A percentile compares a stretch with the other conserved stretches of the same genome.
Conservation (phyloP, 495 filamentous ascomycete species). For the Cryomyces antarcticus region DNA sequence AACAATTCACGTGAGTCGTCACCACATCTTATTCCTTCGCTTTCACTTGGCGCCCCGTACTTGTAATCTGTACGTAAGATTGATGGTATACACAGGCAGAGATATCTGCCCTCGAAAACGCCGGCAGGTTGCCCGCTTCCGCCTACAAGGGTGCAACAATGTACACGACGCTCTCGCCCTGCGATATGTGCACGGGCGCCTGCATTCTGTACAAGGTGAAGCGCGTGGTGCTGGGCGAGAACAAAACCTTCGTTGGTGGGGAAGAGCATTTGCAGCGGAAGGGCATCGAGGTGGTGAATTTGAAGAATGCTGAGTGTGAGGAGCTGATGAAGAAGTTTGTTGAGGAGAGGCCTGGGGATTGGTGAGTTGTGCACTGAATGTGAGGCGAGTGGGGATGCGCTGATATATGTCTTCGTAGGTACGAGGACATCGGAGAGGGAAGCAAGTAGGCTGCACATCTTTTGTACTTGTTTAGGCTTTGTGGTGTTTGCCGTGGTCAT, state of each 20-base stretch:
- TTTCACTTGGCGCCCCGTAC: no score
- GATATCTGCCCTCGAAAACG: slow-evolving; percentile 59
- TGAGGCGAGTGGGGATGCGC: not conserved
- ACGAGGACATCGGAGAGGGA: slow-evolving; percentile 1
- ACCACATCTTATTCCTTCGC: not conserved
- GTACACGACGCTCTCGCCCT: slow-evolving; percentile 76
- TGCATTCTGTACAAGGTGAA: slow-evolving; percentile 62
- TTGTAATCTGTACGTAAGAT: no score
- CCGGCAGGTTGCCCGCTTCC: slow-evolving; percentile 51
- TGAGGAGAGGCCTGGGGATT: slow-evolving; percentile 51
- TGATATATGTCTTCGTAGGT: not conserved
- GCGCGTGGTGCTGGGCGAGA: slow-evolving; percentile 72
- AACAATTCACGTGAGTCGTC: slow-evolving; percentile 46
- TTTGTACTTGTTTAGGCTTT: not conserved
- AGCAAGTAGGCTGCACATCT: no score
- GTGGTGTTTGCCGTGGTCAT: not conserved
- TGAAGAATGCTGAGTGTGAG: slow-evolving; percentile 48
- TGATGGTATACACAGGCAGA: slow-evolving; percentile 35
- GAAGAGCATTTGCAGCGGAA: slow-evolving; percentile 50
- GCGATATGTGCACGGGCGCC: slow-evolving; percentile 77
- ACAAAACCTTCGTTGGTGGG: slow-evolving; percentile 56
- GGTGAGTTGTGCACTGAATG: slow-evolving; percentile 27
- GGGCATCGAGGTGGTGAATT: slow-evolving; percentile 56
- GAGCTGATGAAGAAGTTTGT: slow-evolving; percentile 62
- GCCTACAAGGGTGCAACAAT: slow-evolving; percentile 59